Evolutionary conservation across 139 green algal species (phyloP), one percentile per base, ranked within the genome.

Genomic region (Chlamydomonas asymmetrica): DNA sequence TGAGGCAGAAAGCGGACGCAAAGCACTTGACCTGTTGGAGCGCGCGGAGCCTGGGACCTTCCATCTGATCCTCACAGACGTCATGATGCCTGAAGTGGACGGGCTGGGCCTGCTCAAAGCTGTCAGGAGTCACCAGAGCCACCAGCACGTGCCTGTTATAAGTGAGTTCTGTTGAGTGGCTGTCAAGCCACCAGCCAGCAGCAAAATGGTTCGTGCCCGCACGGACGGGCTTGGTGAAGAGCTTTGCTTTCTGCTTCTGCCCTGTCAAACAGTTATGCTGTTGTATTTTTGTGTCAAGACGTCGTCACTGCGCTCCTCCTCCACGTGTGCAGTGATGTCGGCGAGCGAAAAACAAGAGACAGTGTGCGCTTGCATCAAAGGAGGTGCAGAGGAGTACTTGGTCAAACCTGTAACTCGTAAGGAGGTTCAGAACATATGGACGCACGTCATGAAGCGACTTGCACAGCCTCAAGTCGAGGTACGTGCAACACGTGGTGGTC

Each of bases 321-420:
- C 4, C 4, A 22, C 9, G 23, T 4, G 1, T 81, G 52, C 85
- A 93, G 87, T 98, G 93, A 98, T 98, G 94, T 94, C 86, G 18
- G 86, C 90, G 25, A 94, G 93, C 60, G 89, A 97, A 75, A 76
- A 89, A 5, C 76, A 88, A 41, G 88, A 93, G n/a, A 94, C 84
- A 22, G 91, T 98, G 67, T 90, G 90, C 52, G 77, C 94, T 66
- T 95, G 91, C 69, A 92, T 98, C 50, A 81, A 75, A 13, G 68
- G 73, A 6, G 94, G 94, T 2, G 94, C 94, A 8, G 94, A 97
- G 73, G 94, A 98, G 69, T 98, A 97, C 63, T 80, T 97, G 62
- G 62, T 98, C 20, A 98, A 98, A 80, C 94, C 94, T 0, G 87
- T 98, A 2, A 97, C 91, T 0, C 88, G 85, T 40, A 97, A 97